Evolutionary conservation across 2,329 filamentous ascomycete species (phyloP).

Genomic region (Fusarium pininemorale): DNA sequence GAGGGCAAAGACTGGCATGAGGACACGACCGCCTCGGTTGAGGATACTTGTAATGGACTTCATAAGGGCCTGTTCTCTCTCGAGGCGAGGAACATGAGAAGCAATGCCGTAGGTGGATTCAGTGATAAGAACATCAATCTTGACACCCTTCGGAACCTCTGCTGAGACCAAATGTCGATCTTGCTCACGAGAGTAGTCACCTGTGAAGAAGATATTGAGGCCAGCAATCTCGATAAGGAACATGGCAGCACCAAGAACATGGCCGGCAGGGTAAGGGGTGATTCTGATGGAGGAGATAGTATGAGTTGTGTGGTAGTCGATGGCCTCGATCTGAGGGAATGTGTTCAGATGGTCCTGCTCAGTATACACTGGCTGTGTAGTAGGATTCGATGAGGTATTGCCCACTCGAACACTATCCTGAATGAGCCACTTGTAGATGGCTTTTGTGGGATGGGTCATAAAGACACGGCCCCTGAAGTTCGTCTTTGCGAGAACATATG

Average conservation of each 20-base stretch:
- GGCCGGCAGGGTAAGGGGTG: conserved; percentile 94
- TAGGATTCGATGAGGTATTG: conserved; percentile 70
- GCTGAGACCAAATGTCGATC: conserved; percentile 96
- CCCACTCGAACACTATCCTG: conserved; percentile 95
- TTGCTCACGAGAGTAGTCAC: conserved; percentile 95
- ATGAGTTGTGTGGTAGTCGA: conserved; percentile 98
- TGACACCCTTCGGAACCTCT: conserved; percentile 85
- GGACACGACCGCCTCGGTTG: conserved; percentile 88
- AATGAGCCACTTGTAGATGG: conserved; percentile 99
- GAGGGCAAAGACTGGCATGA: conserved; percentile 95
- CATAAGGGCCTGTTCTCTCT: conserved; percentile 93
- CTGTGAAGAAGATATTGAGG: conserved; percentile 96
- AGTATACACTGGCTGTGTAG: conserved; percentile 84
- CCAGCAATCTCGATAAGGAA: conserved; percentile 97
- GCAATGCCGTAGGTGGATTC: conserved; percentile 98
- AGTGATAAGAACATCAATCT: conserved; percentile 95
- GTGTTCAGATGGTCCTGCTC: conserved; percentile 95
- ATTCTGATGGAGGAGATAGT: conserved; percentile 96
- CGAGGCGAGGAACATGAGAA: conserved; percentile 87
- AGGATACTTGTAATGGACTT: conserved; percentile 92
- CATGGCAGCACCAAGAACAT: conserved; percentile 98
- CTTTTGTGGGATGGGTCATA: conserved; percentile 99
- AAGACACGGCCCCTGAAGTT: conserved; percentile 97
- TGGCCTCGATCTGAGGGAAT: conserved; percentile 93
- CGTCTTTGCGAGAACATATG: conserved; percentile 96